Base-by-base conservation (phyloP, 306 rosid species). In the Sicyos edulis region DNA sequence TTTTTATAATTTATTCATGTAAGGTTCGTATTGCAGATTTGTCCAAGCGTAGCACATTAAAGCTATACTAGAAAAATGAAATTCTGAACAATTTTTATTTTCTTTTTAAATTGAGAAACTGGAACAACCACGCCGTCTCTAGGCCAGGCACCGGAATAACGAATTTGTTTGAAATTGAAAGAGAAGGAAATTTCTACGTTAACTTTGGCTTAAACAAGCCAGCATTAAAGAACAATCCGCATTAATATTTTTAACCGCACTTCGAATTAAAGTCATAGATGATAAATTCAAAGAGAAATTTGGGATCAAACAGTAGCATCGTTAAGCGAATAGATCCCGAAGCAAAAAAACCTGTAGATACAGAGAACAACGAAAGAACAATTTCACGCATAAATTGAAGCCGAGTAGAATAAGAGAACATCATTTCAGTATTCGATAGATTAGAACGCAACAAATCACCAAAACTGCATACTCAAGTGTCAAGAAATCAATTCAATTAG, bases 311-410 rank as follows among this genome's bases (percentile, higher is more conserved):
- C 7, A 12, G 7, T 6, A 13, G 7, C 44, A 42, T 42, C 12
- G 29, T 24, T 64, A 40, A n/a, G 44, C 20, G 71, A 20, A 21
- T 37, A 1, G 44, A 44, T 66, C 2, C 34, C 54, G 37, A 66
- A 21, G 71, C 52, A 47, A 47, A 12, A 47, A 67, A 26, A 21
- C 20, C 56, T 61, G 13, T 67, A 24, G 14, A 21, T 45, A 44
- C n/a, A 49, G 56, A 67, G 29, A 67, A 47, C 54, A 67, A 21
- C 47, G 55, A 47, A 40, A 67, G 72, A 67, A 22, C 56, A 67
- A 67, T 21, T 66, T 67, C 34, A 65, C 40, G 17, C 34, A 13
- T 7, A 22, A 22, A 47, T 9, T 24, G 19, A 67, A 47, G 21
- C 72, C 42, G 56, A 67, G 72, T 20, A 67, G 20, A 21, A 67